Base-by-base conservation (phyloP, 768 basidiomycete genomes). In the Collybiopsis luxurians region DNA sequence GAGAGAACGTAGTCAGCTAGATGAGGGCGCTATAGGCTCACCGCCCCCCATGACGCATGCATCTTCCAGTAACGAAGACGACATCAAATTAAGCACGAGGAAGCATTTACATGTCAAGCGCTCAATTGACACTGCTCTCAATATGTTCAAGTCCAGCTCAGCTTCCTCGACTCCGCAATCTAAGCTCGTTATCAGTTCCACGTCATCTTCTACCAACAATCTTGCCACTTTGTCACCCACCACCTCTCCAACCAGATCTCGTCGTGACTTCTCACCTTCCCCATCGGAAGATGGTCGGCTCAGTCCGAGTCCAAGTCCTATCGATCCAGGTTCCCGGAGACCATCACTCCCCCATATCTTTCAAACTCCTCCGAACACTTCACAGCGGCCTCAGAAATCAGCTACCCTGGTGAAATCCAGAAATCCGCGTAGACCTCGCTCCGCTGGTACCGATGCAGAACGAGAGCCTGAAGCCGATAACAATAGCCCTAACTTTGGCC, bases 71-170 rank as follows among this genome's bases (percentile, higher is more conserved):
- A 11, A 28, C 47, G 60, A 61, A 36, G 58, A 62, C 40, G 69
- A 66, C 34, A 13, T 67, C 6, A 62, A 67, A 11, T 68, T 69
- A 21, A 69, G 75, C 45, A 64, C 72, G 36, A 75, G 79, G 40
- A 78, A 73, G 63, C 80, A 84, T 31, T 60, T 92, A 38, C 84
- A 86, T 55, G 79, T 92, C 59, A 92, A 93, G 68, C 83, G 85
- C 39, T 92, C 90, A 1, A 82, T 91, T 58, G 91, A 93, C 66
- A 87, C 85, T 42, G 83, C 85, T 4, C 73, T 89, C 60, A 78
- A 83, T 54, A 77, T 80, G 67, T 61, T 75, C 60, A 72, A 73
- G 58, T 66, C 68, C 19, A 62, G 71, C 23, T 61, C 69, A 39
- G 62, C 72, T 46, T 64, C 73, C 28, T 74, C 69, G 53, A 61